A percentile compares a stretch with the other conserved stretches of the same genome.
Conservation (phyloP, 2,329 filamentous ascomycete species). For the Colletotrichum trifolii region DNA sequence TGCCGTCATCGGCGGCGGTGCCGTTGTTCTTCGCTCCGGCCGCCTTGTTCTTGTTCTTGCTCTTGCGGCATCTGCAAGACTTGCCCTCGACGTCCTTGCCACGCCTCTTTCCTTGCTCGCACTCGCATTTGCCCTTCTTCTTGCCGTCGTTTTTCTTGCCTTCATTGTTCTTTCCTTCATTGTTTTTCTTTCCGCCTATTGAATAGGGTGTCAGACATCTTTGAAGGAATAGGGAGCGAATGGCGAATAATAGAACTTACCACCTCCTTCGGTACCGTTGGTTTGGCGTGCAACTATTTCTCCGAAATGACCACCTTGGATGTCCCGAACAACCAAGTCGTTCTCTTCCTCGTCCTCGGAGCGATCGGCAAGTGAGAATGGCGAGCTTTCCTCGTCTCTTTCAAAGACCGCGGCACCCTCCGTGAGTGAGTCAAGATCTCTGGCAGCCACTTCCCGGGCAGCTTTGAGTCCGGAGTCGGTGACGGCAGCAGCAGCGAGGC, state of each 20-base stretch:
- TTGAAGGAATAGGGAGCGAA: accelerated
- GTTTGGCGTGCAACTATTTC: slow-evolving; percentile 7
- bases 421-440: slow-evolving; percentile 1
- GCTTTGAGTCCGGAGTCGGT: slow-evolving; percentile 14
- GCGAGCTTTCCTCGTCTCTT: slow-evolving; percentile 20
- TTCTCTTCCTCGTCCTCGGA: slow-evolving; percentile 12
- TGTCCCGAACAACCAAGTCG: slow-evolving; percentile 1
- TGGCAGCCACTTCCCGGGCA: slow-evolving; percentile 1
- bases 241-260: not conserved
- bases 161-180: slow-evolving; percentile 18
- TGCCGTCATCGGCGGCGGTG: slow-evolving; percentile 5
- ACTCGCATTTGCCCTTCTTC: slow-evolving; percentile 15
- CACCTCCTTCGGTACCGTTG: not conserved
- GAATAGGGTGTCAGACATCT: accelerated
- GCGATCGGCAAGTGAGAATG: not conserved
- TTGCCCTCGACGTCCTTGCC: slow-evolving; percentile 26
- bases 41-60: slow-evolving; percentile 15
- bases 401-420: not conserved
- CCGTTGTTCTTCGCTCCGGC: slow-evolving; percentile 6
- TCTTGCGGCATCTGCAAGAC: slow-evolving; percentile 17
- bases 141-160: slow-evolving; percentile 1
- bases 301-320: not conserved
- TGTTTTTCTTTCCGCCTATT: not conserved
- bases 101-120: slow-evolving; percentile 16
- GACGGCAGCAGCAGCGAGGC: slow-evolving; percentile 19